Conservation (phyloP, 2,329 filamentous ascomycete species). For the Trichoderma sp. region DNA sequence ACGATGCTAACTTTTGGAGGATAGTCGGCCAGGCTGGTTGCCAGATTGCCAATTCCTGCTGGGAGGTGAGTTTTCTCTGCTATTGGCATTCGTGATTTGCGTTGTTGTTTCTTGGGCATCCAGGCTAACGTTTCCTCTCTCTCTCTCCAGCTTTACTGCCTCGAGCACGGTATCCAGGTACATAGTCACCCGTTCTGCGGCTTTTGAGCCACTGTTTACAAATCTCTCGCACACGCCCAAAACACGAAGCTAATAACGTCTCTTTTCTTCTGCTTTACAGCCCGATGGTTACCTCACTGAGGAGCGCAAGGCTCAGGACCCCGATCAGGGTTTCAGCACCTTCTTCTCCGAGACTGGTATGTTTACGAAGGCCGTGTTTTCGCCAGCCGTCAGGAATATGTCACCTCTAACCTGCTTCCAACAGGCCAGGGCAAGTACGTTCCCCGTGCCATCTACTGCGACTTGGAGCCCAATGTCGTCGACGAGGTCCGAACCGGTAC, state of each 20-base stretch:
- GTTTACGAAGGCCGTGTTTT: constrained; percentile 19
- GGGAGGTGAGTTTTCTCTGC: constrained; percentile 78
- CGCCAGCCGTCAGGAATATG: background rate
- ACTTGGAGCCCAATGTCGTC: constrained; percentile 99
- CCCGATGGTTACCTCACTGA: constrained; percentile 98
- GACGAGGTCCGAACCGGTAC: constrained; percentile 97
- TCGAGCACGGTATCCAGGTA: constrained; percentile 99
- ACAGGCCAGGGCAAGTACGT: constrained; percentile 98
- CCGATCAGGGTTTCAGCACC: constrained; percentile 98
- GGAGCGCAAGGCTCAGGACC: constrained; percentile 90
- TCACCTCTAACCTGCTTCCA: constrained; percentile 13
- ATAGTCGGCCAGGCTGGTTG: constrained; percentile 99
- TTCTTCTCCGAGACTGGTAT: constrained; percentile 99
- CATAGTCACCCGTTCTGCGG: constrained; percentile 32
- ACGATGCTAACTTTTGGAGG: constrained; percentile 56
- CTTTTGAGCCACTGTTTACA: constrained; percentile 25
- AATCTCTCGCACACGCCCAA: constrained; percentile 15
- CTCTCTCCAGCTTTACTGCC: constrained; percentile 86
- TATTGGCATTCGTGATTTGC: background rate
- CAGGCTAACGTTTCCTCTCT: constrained; percentile 39
- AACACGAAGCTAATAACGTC: constrained; percentile 25
- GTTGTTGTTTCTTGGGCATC: background rate
- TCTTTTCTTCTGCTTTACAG: constrained; percentile 51
- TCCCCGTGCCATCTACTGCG: constrained; percentile 97
- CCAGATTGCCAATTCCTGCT: constrained; percentile 99